phyloP scores from a whole-genome alignment of 768 basidiomycete species.

The Mycena metata region DNA sequence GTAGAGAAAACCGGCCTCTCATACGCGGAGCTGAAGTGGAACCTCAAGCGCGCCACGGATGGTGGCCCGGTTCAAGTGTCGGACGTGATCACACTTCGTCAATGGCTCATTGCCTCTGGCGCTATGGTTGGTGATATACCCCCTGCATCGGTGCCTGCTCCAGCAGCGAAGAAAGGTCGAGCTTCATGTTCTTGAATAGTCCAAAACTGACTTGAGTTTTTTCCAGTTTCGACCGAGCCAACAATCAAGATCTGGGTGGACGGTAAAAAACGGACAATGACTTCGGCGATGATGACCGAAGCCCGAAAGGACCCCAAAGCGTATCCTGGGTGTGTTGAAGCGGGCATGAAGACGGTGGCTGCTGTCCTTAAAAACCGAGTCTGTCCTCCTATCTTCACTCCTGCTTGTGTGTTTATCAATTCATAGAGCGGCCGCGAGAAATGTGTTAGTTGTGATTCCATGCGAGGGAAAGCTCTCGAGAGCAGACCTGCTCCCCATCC shows the following conservation, averaged over 20 bases:
- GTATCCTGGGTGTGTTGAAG: conserved; percentile 1
- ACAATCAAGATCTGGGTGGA: not conserved
- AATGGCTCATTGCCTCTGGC: not conserved
- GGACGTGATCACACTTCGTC: not conserved
- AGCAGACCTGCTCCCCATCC: not conserved
- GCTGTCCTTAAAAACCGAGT: not conserved
- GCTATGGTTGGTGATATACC: not conserved
- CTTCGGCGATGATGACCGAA: not conserved
- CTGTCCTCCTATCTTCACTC: not conserved
- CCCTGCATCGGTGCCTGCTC: not conserved
- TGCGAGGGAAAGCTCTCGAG: not conserved
- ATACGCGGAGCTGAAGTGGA: not conserved
- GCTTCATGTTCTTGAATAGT: not conserved
- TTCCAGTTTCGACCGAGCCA: not conserved
- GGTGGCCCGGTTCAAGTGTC: not conserved
- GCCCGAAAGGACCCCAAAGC: not conserved
- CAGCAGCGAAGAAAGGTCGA: not conserved
- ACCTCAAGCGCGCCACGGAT: not conserved
- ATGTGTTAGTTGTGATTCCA: conserved; percentile 1
- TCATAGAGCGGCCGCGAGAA: not conserved
- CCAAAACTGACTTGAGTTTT: not conserved
- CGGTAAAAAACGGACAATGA: not conserved
- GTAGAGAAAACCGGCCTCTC: not conserved
- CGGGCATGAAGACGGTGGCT: not conserved
- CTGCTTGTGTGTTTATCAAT: not conserved